Percentiles rank a stretch among this genome's conserved stretches.
phyloP scores from a whole-genome alignment of 1,139 yeast genomes.

The Kodamaea sp. region DNA sequence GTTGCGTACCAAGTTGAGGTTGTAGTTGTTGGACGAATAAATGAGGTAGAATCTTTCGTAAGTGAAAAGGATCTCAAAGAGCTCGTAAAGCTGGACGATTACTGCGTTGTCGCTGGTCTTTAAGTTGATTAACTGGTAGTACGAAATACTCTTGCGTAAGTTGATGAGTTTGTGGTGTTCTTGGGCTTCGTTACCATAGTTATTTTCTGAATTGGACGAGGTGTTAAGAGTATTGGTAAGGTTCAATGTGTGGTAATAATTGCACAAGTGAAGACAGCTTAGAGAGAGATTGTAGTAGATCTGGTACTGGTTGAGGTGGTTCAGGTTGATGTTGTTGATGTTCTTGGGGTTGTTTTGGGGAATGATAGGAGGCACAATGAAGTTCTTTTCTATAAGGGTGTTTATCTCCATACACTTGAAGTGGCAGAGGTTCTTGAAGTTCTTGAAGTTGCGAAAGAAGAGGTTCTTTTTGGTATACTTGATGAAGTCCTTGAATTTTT shows the following conservation, averaged over 20 bases:
- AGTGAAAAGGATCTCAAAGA: slow-evolving; percentile 35
- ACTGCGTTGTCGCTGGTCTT: slow-evolving; percentile 22
- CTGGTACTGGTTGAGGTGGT: slow-evolving; percentile 25
- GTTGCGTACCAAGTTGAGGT: slow-evolving; percentile 19
- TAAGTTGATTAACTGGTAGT: slow-evolving; percentile 35
- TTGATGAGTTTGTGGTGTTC: slow-evolving; percentile 38
- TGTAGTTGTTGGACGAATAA: slow-evolving; percentile 29
- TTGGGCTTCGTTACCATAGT: slow-evolving; percentile 20
- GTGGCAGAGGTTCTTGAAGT: slow-evolving; percentile 29
- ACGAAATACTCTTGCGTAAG: slow-evolving; percentile 38
- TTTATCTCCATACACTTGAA: slow-evolving; percentile 31
- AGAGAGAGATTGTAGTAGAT: slow-evolving; percentile 39
- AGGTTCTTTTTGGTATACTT: slow-evolving; percentile 20
- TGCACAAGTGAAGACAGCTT: slow-evolving; percentile 34
- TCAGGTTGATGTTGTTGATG: slow-evolving; percentile 14
- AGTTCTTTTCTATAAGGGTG: slow-evolving; percentile 30
- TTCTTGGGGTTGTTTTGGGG: slow-evolving; percentile 15
- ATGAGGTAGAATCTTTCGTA: slow-evolving; percentile 37
- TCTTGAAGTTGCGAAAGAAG: slow-evolving; percentile 22
- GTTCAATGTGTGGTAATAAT: slow-evolving; percentile 37
- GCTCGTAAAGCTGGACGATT: slow-evolving; percentile 33
- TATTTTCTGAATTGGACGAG: slow-evolving; percentile 14
- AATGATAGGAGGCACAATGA: slow-evolving; percentile 27
- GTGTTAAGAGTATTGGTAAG: slow-evolving; percentile 19
- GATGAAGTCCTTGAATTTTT: slow-evolving; percentile 25